A percentile compares a stretch with the other conserved stretches of the same genome.
Evolutionary conservation across 306 rosid species (phyloP).

Genomic region (Leucaena leucocephala): DNA sequence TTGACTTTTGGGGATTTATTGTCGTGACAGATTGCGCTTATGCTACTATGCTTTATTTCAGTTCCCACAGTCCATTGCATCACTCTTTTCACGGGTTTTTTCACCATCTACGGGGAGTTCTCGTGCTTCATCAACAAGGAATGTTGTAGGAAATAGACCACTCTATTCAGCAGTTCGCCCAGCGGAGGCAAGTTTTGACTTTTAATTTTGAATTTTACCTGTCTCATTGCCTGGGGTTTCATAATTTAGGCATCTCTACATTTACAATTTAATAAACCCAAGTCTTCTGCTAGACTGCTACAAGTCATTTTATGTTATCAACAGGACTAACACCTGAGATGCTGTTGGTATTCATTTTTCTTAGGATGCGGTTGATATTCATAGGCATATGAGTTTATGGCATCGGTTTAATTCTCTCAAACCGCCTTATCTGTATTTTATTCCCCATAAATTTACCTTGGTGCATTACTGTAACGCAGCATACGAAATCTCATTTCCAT

Average conservation of each 20-base stretch:
- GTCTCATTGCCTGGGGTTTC: conserved; percentile 16
- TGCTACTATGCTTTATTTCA: conserved; percentile 40
- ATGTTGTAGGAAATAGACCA: conserved; percentile 57
- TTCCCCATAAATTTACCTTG: not conserved
- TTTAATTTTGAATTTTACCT: conserved; percentile 22
- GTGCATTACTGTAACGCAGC: not conserved
- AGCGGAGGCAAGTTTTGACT: conserved; percentile 70
- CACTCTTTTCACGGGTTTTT: conserved; percentile 70
- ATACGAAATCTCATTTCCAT: not conserved
- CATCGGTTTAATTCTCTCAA: not conserved
- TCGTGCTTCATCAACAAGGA: conserved; percentile 62
- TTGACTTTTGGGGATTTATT: conserved; percentile 32
- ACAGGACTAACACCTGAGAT: not conserved
- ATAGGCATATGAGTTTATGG: not conserved
- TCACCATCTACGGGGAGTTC: conserved; percentile 73
- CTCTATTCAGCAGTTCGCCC: conserved; percentile 57
- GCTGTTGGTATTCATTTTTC: not conserved
- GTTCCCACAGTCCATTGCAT: conserved; percentile 72
- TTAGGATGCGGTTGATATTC: not conserved
- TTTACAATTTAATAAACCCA: conserved; percentile 22
- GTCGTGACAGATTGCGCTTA: conserved; percentile 35
- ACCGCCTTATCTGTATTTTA: not conserved
- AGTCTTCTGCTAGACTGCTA: not conserved
- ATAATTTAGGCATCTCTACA: conserved; percentile 1
- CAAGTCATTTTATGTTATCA: not conserved